These are phyloP conservation scores for Ogataea minuta DNA, from an alignment of 805 yeast species.

Conservation along the genomic window DNA sequence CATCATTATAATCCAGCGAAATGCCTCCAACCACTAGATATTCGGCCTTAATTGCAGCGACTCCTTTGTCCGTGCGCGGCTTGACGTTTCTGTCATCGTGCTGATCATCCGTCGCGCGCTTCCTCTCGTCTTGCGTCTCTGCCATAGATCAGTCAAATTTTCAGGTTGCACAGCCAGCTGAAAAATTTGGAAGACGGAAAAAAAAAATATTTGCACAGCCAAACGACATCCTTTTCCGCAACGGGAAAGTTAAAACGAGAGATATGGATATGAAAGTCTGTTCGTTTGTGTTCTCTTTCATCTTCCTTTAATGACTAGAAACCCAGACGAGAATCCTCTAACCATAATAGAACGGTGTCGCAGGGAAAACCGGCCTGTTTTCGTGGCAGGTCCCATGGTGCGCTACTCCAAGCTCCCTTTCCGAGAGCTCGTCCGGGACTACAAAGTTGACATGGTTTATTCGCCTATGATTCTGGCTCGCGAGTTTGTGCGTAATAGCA, in stretches of 20 bases:
- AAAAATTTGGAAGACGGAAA: conserved; percentile 4
- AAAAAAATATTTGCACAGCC: conserved; percentile 3
- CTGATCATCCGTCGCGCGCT: conserved; percentile 8
- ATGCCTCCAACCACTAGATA: conserved; percentile 41
- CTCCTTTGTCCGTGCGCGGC: conserved; percentile 46
- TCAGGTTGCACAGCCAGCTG: conserved; percentile 12
- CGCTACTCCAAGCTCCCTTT: conserved; percentile 93
- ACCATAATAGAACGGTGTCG: conserved; percentile 47
- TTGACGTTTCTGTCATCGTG: conserved; percentile 5
- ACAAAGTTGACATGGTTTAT: conserved; percentile 78
- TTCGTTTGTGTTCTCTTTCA: neutral
- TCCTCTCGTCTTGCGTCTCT: conserved; percentile 7
- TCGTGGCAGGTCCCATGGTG: conserved; percentile 93
- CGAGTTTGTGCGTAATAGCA: conserved; percentile 82
- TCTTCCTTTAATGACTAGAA: conserved; percentile 26
- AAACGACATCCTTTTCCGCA: conserved; percentile 10
- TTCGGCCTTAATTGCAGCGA: conserved; percentile 76
- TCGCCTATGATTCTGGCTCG: conserved; percentile 96
- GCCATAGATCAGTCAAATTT: conserved; percentile 6
- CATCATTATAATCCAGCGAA: conserved; percentile 37
- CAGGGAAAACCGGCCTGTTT: conserved; percentile 52
- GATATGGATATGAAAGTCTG: neutral
- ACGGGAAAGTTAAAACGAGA: conserved; percentile 17
- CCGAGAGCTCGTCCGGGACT: conserved; percentile 72
- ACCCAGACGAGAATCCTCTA: conserved; percentile 51